A percentile compares a stretch with the other conserved stretches of the same genome.
Conservation (phyloP, 2,329 filamentous ascomycete species). For the Hortaea sp. region DNA sequence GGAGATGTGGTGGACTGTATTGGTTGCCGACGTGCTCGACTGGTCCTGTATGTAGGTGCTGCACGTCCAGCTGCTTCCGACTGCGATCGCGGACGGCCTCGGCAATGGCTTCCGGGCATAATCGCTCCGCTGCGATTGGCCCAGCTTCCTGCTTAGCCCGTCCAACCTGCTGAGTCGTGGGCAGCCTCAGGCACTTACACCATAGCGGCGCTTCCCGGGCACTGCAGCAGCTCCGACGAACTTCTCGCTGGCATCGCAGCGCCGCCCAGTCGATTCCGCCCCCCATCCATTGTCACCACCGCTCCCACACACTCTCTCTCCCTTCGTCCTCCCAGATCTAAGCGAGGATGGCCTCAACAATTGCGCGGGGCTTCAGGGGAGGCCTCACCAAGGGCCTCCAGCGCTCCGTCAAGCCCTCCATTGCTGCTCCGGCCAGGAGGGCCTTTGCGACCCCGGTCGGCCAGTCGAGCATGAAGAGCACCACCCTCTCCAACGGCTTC, state of each 20-base stretch:
- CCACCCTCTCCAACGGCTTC: conserved; percentile 93
- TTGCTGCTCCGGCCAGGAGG: conserved; percentile 54
- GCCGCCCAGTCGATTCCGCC: background rate
- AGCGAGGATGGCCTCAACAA: conserved; percentile 78
- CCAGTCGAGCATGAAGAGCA: conserved; percentile 83
- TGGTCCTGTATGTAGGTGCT: background rate
- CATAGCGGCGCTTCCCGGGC: too few relatives aligned
- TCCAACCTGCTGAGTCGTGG: too few relatives aligned
- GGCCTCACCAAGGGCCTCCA: conserved; percentile 51
- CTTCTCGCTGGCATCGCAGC: too few relatives aligned
- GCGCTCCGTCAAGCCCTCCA: conserved; percentile 67
- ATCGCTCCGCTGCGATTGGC: background rate
- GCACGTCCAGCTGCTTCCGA: background rate
- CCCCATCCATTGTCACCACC: background rate
- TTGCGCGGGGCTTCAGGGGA: conserved; percentile 88
- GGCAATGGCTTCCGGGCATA: background rate
- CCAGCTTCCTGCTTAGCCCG: background rate
- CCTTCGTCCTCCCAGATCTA: background rate
- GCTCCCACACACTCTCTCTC: background rate
- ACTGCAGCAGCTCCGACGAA: too few relatives aligned
- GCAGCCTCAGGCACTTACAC: background rate
- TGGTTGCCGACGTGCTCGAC: too few relatives aligned
- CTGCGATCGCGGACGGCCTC: background rate
- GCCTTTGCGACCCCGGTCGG: conserved; percentile 78
- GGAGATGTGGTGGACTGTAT: background rate